A percentile compares a stretch with the other conserved stretches of the same genome.
phyloP scores from a whole-genome alignment of 495 filamentous ascomycete species.

The Aspergillus homomorphus region DNA sequence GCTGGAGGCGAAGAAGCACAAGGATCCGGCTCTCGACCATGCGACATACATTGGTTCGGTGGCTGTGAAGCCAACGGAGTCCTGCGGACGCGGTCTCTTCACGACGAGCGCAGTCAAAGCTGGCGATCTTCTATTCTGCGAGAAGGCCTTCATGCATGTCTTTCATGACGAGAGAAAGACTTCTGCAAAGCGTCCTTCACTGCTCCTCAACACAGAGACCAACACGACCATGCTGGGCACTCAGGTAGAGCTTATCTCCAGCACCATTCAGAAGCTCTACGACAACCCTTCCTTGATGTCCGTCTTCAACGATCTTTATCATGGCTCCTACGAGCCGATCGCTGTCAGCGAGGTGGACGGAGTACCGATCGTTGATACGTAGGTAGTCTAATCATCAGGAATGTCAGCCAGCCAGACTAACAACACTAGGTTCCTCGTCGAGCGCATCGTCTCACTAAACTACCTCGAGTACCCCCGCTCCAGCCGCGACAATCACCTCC shows the following conservation, averaged over 20 bases:
- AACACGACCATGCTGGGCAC: slow-evolving; percentile 27
- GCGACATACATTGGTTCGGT: slow-evolving; percentile 42
- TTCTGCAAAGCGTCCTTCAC: slow-evolving; percentile 17
- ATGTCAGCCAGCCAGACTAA: slow-evolving; percentile 9
- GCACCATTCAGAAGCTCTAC: slow-evolving; percentile 44
- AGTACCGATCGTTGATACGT: slow-evolving; percentile 51
- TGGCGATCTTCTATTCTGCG: slow-evolving; percentile 55
- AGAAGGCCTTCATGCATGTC: slow-evolving; percentile 50
- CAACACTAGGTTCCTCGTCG: slow-evolving; percentile 36
- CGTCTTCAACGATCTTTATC: slow-evolving; percentile 42
- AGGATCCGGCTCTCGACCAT: slow-evolving; percentile 42
- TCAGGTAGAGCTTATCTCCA: slow-evolving; percentile 36
- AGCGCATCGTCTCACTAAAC: slow-evolving; percentile 47
- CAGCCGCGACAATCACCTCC: slow-evolving; percentile 31
- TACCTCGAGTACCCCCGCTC: slow-evolving; percentile 46
- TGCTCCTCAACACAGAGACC: slow-evolving; percentile 38
- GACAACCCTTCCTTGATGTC: slow-evolving; percentile 46
- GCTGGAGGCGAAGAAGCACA: slow-evolving; percentile 28
- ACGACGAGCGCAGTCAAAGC: slow-evolving; percentile 44
- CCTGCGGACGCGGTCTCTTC: slow-evolving; percentile 47
- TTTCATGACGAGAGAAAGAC: slow-evolving; percentile 16
- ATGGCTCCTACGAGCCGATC: slow-evolving; percentile 35
- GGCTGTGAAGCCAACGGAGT: slow-evolving; percentile 19
- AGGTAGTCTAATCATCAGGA: slow-evolving; percentile 7
- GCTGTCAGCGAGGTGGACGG: slow-evolving; percentile 40